A percentile compares a stretch with the other conserved stretches of the same genome.
These are phyloP conservation scores for Chondrus crispus DNA, from an alignment of 23 red algal genomes.

Conservation along the genomic window DNA sequence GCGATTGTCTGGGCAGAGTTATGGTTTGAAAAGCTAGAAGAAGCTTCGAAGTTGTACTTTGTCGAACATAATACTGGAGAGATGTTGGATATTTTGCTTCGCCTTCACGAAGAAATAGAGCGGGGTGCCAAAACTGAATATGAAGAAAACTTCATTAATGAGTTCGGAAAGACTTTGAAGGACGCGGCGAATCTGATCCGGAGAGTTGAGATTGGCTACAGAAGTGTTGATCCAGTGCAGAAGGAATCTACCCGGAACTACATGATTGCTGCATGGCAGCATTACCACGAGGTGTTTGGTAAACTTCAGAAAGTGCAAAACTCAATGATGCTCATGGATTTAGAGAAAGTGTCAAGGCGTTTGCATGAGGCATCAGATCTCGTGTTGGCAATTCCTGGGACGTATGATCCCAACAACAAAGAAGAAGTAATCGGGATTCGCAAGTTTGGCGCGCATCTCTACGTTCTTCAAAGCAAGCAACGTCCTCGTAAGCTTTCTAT, in stretches of 20 bases:
- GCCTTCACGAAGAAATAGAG: constrained; percentile 91
- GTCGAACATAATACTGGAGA: constrained; percentile 84
- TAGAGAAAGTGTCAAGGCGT: constrained; percentile 75
- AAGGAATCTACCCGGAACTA: too few species aligned
- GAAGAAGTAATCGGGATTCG: constrained; percentile 64
- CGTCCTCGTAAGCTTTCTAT: constrained; percentile 87
- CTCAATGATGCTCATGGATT: constrained; percentile 61
- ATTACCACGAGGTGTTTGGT: constrained; percentile 82
- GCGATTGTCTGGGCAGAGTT: constrained; percentile 95
- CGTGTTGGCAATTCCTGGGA: constrained; percentile 88
- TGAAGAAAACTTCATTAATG: constrained; percentile 75
- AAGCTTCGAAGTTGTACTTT: constrained; percentile 91
- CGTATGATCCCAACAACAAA: constrained; percentile 68
- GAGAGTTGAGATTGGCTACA: constrained; percentile 56
- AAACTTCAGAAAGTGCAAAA: constrained; percentile 81
- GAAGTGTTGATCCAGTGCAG: constrained; percentile 24
- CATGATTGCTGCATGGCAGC: constrained; percentile 88
- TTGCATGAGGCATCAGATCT: constrained; percentile 56
- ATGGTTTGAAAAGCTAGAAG: constrained; percentile 95
- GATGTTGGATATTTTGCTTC: constrained; percentile 88
- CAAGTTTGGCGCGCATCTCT: constrained; percentile 65
- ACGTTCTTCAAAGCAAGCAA: constrained; percentile 93
- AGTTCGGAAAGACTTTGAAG: constrained; percentile 85
- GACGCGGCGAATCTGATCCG: constrained; percentile 79
- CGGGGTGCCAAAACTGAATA: constrained; percentile 66